These are phyloP conservation scores for Paulownia fortunei DNA, from an alignment of 257 asterid genomes.

Conservation along the genomic window DNA sequence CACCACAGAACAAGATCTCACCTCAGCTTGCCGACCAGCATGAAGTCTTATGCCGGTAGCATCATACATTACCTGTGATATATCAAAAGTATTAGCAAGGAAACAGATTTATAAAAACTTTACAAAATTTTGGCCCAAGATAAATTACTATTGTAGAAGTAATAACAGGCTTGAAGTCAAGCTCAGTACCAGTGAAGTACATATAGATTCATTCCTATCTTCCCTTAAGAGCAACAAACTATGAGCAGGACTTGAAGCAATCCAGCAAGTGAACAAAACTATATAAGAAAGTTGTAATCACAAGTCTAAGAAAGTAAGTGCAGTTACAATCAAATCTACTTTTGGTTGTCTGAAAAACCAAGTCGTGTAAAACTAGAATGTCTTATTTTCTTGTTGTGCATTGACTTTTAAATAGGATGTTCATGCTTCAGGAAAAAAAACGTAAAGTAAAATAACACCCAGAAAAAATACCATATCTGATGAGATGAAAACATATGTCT, in stretches of 20 bases:
- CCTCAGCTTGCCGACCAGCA: conserved; percentile 99
- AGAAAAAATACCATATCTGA: conserved; percentile 27
- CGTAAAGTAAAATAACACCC: not conserved
- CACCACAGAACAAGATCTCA: conserved; percentile 42
- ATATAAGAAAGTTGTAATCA: not conserved
- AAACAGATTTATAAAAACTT: not conserved
- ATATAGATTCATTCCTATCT: not conserved
- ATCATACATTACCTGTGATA: conserved; percentile 92
- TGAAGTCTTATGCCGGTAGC: conserved; percentile 96
- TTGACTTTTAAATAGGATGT: not conserved
- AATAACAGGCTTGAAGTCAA: conserved; percentile 19
- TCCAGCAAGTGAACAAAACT: not conserved
- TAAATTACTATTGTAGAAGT: not conserved
- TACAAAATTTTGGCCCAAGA: not conserved
- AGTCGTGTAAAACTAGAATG: not conserved
- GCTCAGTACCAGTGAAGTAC: conserved; percentile 8
- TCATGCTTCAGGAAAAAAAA: not conserved
- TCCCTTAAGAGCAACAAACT: conserved; percentile 18
- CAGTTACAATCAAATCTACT: not conserved
- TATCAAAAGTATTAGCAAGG: conserved; percentile 34
- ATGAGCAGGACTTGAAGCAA: conserved; percentile 15
- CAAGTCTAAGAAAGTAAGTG: not conserved
- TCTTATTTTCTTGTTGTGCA: not conserved
- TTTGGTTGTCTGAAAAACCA: not conserved
- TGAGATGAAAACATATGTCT: conserved; percentile 26